Evolutionary conservation across 176 grass and related monocot genomes (phyloP), one percentile per base, ranked within the genome.

Genomic region (Bothriochloa decipiens): DNA sequence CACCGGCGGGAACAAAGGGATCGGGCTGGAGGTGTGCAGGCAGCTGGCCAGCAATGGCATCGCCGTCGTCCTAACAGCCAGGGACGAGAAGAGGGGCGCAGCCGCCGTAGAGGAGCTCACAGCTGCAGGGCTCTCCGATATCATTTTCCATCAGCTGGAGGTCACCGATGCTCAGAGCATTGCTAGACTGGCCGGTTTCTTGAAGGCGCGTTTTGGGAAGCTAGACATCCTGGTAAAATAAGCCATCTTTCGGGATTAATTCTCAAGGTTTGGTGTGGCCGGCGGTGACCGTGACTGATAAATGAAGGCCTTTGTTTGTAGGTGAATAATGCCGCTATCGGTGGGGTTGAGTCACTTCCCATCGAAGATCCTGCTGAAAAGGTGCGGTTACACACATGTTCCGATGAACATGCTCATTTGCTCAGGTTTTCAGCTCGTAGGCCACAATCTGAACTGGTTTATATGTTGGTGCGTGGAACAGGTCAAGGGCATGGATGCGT

Each of bases 1-100:
- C 11, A 95, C 92, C 22, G 92, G 92, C 0, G 89, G 81, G n/a
- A 91, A 79, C 60, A 94, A 82, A 65, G 92, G 89, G 12, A 82
- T 89, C 15, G 92, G 92, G 29, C 68, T 95, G 0, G 90, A 86
- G 55, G 84, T 88, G 82, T 95, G 92, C 68, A 62, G 75, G 74
- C 92, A 92, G 60, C 42, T 95, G 22, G 63, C 76, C 11, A 25
- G 37, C 36, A 74, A 72, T 43, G 90, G 87, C 37, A 22, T 90
- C 70, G 84, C 61, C 7, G 90, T 95, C 3, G 7, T 95, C n/a
- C 13, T 92, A 15, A 90, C 93, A 1, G 90, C 85, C 4, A 90
- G 85, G 37, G 75, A 90, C 55, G 87, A 92, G 45, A 26, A 32
- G 63, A 90, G 74, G 32, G 93, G 93, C 10, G 15, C 71, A 2